Evolutionary conservation across 2,329 filamentous ascomycete species (phyloP).

Genomic region (Apiospora rasikravindrae): DNA sequence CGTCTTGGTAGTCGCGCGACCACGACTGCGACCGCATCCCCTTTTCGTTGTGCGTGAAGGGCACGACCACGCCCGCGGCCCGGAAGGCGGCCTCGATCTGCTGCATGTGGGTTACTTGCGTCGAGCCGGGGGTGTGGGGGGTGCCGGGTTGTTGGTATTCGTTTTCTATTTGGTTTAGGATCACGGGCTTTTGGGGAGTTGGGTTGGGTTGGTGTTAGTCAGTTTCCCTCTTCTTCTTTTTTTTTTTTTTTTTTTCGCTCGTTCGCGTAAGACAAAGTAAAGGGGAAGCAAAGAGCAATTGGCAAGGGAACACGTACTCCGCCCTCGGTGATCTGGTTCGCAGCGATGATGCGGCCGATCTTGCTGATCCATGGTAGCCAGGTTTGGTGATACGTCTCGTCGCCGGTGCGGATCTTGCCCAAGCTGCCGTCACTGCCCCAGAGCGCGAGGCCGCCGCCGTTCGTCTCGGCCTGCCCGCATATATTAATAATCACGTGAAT

Average conservation of each 20-base stretch:
- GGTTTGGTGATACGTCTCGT: slow-evolving; percentile 46
- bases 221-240: too few species aligned
- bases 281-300: neutral
- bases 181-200: slow-evolving; percentile 45
- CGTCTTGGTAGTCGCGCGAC: slow-evolving; percentile 60
- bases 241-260: too few species aligned
- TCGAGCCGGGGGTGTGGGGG: slow-evolving; percentile 43
- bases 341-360: slow-evolving; percentile 50
- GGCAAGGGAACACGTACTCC: slow-evolving; percentile 33
- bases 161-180: slow-evolving; percentile 59
- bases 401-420: slow-evolving; percentile 46
- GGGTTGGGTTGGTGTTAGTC: too few species aligned
- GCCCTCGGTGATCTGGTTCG: slow-evolving; percentile 55
- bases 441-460: slow-evolving; percentile 49
- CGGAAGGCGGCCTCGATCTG: slow-evolving; percentile 52
- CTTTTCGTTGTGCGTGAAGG: slow-evolving; percentile 56
- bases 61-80: slow-evolving; percentile 53
- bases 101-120: slow-evolving; percentile 57
- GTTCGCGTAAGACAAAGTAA: neutral
- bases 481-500: neutral
- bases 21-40: slow-evolving; percentile 52
- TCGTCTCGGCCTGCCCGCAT: slow-evolving; percentile 46
- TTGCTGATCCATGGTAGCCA: slow-evolving; percentile 54
- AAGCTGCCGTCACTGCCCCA: slow-evolving; percentile 51
- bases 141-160: slow-evolving; percentile 54